Percentiles rank a stretch among this genome's conserved stretches.
phyloP scores from a whole-genome alignment of 2,329 filamentous ascomycete species.

The Lecanosticta acicola region DNA sequence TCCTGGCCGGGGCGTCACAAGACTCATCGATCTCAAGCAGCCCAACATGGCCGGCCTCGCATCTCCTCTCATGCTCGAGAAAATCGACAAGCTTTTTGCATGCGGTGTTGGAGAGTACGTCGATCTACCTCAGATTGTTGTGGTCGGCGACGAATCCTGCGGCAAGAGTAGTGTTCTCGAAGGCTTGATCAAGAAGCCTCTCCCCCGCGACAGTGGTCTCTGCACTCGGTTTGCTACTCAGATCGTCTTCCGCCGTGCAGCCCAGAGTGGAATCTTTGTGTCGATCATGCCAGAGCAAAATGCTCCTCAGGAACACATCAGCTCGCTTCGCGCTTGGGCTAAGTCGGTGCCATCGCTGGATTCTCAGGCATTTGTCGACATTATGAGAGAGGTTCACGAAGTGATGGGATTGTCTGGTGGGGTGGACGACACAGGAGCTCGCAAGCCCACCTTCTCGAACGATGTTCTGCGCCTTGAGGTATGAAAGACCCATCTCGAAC shows the following conservation, averaged over 20 bases:
- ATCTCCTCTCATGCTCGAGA: constrained; percentile 43
- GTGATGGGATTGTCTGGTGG: constrained; percentile 15
- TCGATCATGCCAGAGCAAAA: constrained; percentile 21
- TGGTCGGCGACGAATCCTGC: constrained; percentile 56
- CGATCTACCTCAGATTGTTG: constrained; percentile 39
- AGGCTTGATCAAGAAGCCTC: constrained; percentile 52
- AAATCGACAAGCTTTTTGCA: constrained; percentile 49
- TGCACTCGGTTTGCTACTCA: constrained; percentile 46
- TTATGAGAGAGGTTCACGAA: constrained; percentile 20
- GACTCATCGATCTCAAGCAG: no score
- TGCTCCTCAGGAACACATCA: constrained; percentile 12
- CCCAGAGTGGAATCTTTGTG: constrained; percentile 6
- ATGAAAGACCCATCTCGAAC: no score
- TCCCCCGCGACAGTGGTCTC: constrained; percentile 49
- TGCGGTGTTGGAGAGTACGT: constrained; percentile 38
- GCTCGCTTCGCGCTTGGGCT: constrained; percentile 8
- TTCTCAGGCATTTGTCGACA: constrained; percentile 17
- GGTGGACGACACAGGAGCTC: constrained; percentile 1
- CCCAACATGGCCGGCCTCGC: no score
- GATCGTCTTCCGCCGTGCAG: constrained; percentile 23
- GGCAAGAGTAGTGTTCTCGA: constrained; percentile 61
- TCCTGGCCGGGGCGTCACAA: no score
- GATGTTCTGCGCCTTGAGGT: constrained; percentile 28
- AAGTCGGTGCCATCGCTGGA: constrained; percentile 14
- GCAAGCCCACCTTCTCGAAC: constrained; percentile 24